These are phyloP conservation scores for Przewalskia tangutica DNA, from an alignment of 257 asterid species.

Conservation along the genomic window DNA sequence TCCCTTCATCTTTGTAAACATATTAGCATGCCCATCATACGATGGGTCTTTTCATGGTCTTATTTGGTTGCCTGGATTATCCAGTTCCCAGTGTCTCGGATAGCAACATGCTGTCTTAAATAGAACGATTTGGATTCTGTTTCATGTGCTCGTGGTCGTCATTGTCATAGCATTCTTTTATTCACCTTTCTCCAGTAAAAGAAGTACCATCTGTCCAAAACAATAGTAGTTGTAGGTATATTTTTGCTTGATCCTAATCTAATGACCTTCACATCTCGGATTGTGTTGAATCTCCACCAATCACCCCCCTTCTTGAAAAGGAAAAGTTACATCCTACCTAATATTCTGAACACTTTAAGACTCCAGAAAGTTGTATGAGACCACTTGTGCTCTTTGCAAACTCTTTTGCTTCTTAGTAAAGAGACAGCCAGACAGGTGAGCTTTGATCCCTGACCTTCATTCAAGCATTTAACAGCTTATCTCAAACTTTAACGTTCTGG, in stretches of 20 bases:
- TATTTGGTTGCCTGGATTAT: neutral
- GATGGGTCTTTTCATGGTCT: neutral
- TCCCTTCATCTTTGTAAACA: neutral
- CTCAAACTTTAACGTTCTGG: neutral
- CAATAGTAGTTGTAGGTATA: neutral
- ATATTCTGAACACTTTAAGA: neutral
- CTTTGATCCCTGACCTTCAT: neutral
- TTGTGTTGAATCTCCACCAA: neutral
- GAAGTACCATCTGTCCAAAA: neutral
- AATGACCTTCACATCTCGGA: neutral
- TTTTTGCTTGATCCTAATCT: neutral
- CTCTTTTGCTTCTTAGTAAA: neutral
- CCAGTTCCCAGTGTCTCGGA: neutral
- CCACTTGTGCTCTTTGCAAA: neutral
- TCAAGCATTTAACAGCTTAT: neutral
- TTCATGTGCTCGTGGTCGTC: neutral
- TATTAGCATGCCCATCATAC: neutral
- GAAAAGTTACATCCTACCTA: neutral
- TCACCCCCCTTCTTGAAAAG: neutral
- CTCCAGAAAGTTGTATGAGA: conserved; percentile 2
- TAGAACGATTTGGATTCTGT: neutral
- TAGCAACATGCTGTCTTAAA: neutral
- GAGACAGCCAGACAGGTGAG: neutral
- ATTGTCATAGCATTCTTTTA: neutral
- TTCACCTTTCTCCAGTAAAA: neutral